Conservation (phyloP, 306 rosid species). For the Gynostemma pentaphyllum region DNA sequence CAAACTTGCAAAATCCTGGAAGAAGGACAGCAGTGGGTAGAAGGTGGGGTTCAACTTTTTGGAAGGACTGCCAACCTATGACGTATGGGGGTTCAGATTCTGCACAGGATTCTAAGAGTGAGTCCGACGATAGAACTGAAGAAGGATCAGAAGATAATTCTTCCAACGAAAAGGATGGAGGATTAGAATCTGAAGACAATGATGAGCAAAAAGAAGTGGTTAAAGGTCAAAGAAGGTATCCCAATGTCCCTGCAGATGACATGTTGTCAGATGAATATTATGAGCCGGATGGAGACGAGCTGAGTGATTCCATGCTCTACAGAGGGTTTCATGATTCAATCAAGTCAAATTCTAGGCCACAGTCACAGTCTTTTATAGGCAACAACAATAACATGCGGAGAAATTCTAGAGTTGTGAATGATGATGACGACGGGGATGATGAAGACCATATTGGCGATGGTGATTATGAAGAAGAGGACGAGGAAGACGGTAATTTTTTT, state of each 20-base stretch:
- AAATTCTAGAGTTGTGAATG: slow-evolving; percentile 45
- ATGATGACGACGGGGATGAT: slow-evolving; percentile 21
- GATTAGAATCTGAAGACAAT: slow-evolving; percentile 73
- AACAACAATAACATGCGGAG: slow-evolving; percentile 26
- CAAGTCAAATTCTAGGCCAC: slow-evolving; percentile 54
- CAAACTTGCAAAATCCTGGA: slow-evolving; percentile 46
- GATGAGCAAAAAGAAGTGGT: slow-evolving; percentile 41
- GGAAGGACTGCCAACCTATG: slow-evolving; percentile 92
- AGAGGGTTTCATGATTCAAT: slow-evolving; percentile 34
- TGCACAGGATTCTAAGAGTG: slow-evolving; percentile 71
- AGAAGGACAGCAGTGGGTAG: slow-evolving; percentile 55
- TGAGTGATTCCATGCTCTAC: slow-evolving; percentile 49
- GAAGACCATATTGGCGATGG: slow-evolving; percentile 46
- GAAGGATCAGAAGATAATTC: slow-evolving; percentile 65
- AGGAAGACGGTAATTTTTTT: slow-evolving; percentile 53
- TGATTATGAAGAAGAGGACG: slow-evolving; percentile 93
- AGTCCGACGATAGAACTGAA: slow-evolving; percentile 48
- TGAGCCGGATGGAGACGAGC: slow-evolving; percentile 94
- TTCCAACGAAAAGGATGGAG: slow-evolving; percentile 54
- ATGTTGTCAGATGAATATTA: slow-evolving; percentile 98
- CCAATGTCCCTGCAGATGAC: slow-evolving; percentile 75
- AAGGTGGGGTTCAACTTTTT: slow-evolving; percentile 94
- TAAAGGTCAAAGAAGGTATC: slow-evolving; percentile 55
- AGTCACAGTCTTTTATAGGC: slow-evolving; percentile 27
- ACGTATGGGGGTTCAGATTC: slow-evolving; percentile 64